phyloP scores from a whole-genome alignment of 2,329 filamentous ascomycete species.

The Periglandula ipomoeae region DNA sequence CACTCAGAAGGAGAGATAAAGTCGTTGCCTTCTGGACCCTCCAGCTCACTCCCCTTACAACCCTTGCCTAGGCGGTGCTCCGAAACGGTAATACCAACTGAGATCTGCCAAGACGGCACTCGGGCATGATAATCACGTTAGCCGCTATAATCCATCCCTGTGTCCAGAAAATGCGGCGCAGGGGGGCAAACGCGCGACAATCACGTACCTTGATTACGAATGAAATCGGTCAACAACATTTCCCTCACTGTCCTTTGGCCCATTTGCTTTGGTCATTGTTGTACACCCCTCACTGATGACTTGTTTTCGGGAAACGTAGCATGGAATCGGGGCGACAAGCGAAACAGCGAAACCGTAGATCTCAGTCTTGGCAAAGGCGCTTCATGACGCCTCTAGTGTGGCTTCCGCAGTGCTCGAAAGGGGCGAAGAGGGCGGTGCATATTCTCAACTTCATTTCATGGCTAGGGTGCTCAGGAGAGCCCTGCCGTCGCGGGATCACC shows the following conservation, averaged over 20 bases:
- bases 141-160: not conserved
- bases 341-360: not conserved
- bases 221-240: too few species aligned
- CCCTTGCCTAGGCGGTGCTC: not conserved
- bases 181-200: too few species aligned
- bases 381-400: not conserved
- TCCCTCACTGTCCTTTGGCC: too few species aligned
- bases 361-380: not conserved
- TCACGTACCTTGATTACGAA: too few species aligned
- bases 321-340: not conserved
- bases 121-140: not conserved
- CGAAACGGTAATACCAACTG: not conserved
- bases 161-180: not conserved
- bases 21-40: too few species aligned
- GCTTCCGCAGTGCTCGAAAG: not conserved
- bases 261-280: too few species aligned
- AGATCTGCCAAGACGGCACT: conserved; percentile 7
- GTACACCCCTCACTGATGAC: not conserved
- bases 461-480: too few species aligned
- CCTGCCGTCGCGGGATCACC: too few species aligned
- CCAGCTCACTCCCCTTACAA: not conserved
- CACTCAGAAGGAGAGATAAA: not conserved
- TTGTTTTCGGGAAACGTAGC: not conserved
- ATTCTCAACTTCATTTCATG: too few species aligned
- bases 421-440: too few species aligned